phyloP scores from a whole-genome alignment of 2,329 filamentous ascomycete genomes.

The Phoma sp. region DNA sequence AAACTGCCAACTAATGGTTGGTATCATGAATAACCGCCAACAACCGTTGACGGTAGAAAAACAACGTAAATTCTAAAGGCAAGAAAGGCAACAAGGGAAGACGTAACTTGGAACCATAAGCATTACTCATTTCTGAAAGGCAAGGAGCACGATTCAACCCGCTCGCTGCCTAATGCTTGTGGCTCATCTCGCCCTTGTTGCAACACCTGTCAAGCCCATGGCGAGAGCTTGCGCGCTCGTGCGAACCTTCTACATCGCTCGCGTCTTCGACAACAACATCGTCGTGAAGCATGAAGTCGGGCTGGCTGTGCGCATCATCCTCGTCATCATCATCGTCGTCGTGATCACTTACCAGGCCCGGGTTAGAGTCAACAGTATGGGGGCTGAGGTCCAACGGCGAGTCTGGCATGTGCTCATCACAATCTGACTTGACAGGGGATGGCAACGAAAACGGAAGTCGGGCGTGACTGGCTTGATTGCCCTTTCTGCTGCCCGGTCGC shows the following conservation, averaged over 20 bases:
- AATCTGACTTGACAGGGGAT: constrained; percentile 33
- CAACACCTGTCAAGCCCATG: constrained; percentile 42
- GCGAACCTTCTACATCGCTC: constrained; percentile 47
- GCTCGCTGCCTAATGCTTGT: constrained; percentile 39
- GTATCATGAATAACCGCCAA: constrained; percentile 14
- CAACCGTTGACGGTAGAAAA: constrained; percentile 13
- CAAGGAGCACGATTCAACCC: constrained; percentile 36
- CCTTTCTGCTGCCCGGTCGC: constrained; percentile 45
- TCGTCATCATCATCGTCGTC: constrained; percentile 56
- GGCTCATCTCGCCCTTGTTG: constrained; percentile 44
- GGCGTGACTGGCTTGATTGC: constrained; percentile 32
- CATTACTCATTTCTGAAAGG: constrained; percentile 32
- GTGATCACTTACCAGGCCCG: constrained; percentile 58
- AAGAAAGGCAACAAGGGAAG: constrained; percentile 14
- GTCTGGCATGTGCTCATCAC: constrained; percentile 37
- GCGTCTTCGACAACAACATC: constrained; percentile 48
- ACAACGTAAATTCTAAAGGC: constrained; percentile 15
- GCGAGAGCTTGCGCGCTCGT: constrained; percentile 40
- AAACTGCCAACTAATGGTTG: constrained; percentile 18
- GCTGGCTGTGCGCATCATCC: constrained; percentile 45
- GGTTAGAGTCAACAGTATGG: constrained; percentile 56
- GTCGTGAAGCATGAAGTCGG: constrained; percentile 44
- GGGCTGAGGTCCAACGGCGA: constrained; percentile 53
- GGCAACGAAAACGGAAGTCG: constrained; percentile 42
- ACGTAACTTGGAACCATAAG: constrained; percentile 16